Conservation (phyloP, 192 early-diverging fungal genomes). For the Pecoramyces ruminantium region DNA sequence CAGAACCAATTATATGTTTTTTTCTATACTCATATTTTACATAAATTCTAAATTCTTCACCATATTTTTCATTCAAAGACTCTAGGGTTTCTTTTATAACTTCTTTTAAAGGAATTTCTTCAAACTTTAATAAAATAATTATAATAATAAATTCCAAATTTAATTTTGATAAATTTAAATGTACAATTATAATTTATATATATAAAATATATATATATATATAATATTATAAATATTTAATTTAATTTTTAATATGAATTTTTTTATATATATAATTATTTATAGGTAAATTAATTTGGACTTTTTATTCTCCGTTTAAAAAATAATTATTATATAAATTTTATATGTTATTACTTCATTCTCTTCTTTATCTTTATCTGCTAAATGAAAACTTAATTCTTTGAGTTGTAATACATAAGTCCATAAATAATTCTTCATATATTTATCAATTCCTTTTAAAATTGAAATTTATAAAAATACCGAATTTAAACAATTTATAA, state of each 20-base stretch:
- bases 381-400: background rate
- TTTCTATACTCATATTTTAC: background rate
- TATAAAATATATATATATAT: too few species aligned
- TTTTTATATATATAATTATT: too few species aligned
- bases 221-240: too few species aligned
- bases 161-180: too few species aligned
- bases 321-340: too few species aligned
- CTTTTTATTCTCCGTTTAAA: too few species aligned
- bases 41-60: background rate
- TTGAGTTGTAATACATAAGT: background rate
- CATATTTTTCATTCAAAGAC: background rate
- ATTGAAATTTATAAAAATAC: background rate
- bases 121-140: background rate
- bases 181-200: too few species aligned
- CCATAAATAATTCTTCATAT: background rate
- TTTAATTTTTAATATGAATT: too few species aligned
- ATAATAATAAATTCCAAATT: too few species aligned
- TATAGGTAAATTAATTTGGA: too few species aligned
- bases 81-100: background rate
- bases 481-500: too few species aligned
- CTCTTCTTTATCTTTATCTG: background rate
- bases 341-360: background rate
- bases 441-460: background rate
- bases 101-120: background rate
- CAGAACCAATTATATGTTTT: background rate